Evolutionary conservation across 2,329 filamentous ascomycete genomes (phyloP).

Genomic region (Diaporthe vaccinii): DNA sequence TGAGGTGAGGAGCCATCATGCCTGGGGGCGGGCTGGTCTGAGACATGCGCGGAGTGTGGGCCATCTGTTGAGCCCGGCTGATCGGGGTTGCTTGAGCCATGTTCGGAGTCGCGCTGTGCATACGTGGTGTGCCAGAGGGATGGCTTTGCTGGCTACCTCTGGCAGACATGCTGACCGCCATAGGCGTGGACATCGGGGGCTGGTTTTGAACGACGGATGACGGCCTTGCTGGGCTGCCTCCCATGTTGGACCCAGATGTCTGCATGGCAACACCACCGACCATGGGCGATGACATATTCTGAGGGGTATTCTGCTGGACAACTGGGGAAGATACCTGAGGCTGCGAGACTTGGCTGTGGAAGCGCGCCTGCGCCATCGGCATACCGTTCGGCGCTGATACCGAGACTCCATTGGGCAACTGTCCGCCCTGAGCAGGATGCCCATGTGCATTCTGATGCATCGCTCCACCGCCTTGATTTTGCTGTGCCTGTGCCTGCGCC

Average conservation of each 20-base stretch:
- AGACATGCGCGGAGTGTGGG: conserved; percentile 72
- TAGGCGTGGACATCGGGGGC: conserved; percentile 68
- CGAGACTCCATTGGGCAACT: conserved; percentile 57
- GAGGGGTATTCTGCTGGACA: conserved; percentile 73
- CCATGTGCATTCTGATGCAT: conserved; percentile 58
- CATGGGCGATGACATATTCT: conserved; percentile 76
- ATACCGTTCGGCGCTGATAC: conserved; percentile 48
- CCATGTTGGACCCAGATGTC: conserved; percentile 75
- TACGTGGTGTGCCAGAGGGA: conserved; percentile 72
- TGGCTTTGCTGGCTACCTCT: conserved; percentile 77
- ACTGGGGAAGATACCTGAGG: conserved; percentile 77
- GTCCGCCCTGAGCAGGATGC: conserved; percentile 58
- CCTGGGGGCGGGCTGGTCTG: conserved; percentile 73
- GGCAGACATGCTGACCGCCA: conserved; percentile 73
- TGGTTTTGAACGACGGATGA: conserved; percentile 75
- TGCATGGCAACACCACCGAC: conserved; percentile 75
- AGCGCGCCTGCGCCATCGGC: conserved; percentile 59
- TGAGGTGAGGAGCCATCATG: conserved; percentile 71
- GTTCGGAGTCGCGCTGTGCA: conserved; percentile 72
- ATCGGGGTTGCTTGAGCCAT: conserved; percentile 73
- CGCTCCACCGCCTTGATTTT: conserved; percentile 51
- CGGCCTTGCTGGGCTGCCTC: conserved; percentile 75
- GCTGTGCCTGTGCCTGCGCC: conserved; percentile 46
- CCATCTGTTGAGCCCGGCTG: conserved; percentile 60
- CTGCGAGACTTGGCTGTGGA: conserved; percentile 71